These are phyloP conservation scores for Guyanaporus albipodus DNA, from an alignment of 768 basidiomycete species.

Conservation along the genomic window DNA sequence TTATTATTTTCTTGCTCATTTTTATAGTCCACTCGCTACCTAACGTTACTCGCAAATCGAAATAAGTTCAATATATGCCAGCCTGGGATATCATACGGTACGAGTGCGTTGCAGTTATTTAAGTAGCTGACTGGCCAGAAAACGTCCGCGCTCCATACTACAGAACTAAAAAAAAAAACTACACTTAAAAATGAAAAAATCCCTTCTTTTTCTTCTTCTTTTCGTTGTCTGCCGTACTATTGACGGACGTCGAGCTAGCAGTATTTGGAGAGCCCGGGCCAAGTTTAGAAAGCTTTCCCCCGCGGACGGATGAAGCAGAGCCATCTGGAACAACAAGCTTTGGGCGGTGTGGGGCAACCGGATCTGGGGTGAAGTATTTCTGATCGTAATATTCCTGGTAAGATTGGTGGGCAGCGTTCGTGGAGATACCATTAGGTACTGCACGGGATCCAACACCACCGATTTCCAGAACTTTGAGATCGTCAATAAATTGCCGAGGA, in stretches of 20 bases:
- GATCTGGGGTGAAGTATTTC: constrained; percentile 53
- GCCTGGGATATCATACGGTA: constrained; percentile 10
- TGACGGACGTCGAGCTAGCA: constrained; percentile 46
- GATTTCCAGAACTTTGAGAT: constrained; percentile 82
- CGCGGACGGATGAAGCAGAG: constrained; percentile 10
- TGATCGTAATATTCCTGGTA: constrained; percentile 80
- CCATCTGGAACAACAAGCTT: constrained; percentile 28
- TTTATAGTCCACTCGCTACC: no score
- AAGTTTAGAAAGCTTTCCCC: constrained; percentile 28
- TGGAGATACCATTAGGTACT: constrained; percentile 64
- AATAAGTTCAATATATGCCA: constrained; percentile 8
- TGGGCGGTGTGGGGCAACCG: constrained; percentile 31
- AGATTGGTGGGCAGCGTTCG: constrained; percentile 43
- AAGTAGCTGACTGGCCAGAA: constrained; percentile 1
- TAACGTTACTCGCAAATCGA: not conserved
- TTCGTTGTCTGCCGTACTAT: constrained; percentile 45
- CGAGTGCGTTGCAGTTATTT: constrained; percentile 1
- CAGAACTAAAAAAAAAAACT: not conserved
- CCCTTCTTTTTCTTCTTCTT: constrained; percentile 79
- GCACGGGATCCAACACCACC: constrained; percentile 80
- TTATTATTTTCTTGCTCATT: not conserved
- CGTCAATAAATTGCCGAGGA: constrained; percentile 80
- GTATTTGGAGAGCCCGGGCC: constrained; percentile 50
- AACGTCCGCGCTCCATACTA: not conserved
- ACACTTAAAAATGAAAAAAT: constrained; percentile 59